Percentiles rank a stretch among this genome's conserved stretches.
Evolutionary conservation across 1,284 basidiomycete species (phyloP).

Genomic region (Afroboletus lepidellus): DNA sequence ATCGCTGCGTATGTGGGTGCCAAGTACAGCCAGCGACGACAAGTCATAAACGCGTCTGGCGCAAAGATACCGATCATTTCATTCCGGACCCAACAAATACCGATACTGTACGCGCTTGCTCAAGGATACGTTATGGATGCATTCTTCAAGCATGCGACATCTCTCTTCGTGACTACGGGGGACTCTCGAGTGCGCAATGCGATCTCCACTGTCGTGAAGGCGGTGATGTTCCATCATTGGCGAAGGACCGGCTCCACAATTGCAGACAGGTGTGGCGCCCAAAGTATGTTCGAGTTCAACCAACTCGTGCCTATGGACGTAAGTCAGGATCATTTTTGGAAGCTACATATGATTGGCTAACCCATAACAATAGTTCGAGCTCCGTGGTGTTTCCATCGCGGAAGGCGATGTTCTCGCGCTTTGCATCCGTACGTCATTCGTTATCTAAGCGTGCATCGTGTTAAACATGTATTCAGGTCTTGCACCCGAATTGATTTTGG

Average conservation of each 20-base stretch:
- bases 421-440: not conserved
- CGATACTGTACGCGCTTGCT: not conserved
- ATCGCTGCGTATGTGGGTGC: not conserved
- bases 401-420: conserved; percentile 1
- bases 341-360: not conserved
- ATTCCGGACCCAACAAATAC: conserved; percentile 1
- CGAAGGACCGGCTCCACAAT: not conserved
- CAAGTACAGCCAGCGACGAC: not conserved
- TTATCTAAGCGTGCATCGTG: not conserved
- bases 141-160: not conserved
- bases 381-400: conserved; percentile 1
- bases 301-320: not conserved
- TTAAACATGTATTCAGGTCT: not conserved
- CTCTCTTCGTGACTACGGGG: not conserved
- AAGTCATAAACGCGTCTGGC: not conserved
- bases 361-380: not conserved
- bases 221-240: not conserved
- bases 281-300: not conserved
- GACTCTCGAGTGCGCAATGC: not conserved
- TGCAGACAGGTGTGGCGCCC: conserved; percentile 2
- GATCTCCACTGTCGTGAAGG: not conserved
- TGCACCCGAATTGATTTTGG: not conserved
- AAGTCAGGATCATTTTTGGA: not conserved
- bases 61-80: not conserved
- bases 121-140: conserved; percentile 1